Conservation (phyloP, 2,329 filamentous ascomycete genomes). For the Fusarium succisae region DNA sequence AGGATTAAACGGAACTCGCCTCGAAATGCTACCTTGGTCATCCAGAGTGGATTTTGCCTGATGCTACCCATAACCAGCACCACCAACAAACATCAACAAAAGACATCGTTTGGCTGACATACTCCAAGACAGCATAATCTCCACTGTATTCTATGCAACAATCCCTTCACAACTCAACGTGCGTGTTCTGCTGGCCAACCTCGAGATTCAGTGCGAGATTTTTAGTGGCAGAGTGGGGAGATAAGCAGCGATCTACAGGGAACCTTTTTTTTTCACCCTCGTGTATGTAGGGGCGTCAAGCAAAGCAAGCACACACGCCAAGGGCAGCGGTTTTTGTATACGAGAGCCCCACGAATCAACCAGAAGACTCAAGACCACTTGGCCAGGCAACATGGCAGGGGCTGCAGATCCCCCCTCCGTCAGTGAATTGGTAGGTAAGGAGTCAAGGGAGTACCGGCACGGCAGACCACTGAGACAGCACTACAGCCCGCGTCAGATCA, state of each 20-base stretch:
- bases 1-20: constrained; percentile 6
- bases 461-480: background rate
- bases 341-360: constrained; percentile 25
- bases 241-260: constrained; percentile 11
- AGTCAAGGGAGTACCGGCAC: background rate
- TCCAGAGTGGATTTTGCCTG: background rate
- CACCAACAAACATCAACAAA: background rate
- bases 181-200: background rate
- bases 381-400: constrained; percentile 5
- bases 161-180: background rate
- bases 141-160: background rate
- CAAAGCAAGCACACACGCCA: background rate
- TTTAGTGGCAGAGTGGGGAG: constrained; percentile 9
- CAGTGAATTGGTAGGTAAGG: background rate
- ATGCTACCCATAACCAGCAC: background rate
- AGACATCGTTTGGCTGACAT: background rate
- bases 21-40: constrained; percentile 7
- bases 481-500: constrained; percentile 16
- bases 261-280: background rate
- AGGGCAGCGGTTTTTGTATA: background rate
- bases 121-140: background rate
- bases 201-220: constrained; percentile 3
- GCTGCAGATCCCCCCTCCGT: constrained; percentile 1
- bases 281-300: constrained; percentile 23
- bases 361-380: background rate